Percentiles rank a stretch among this genome's conserved stretches.
Evolutionary conservation across 2,329 filamentous ascomycete species (phyloP).

Genomic region (Elsinoe perseae): DNA sequence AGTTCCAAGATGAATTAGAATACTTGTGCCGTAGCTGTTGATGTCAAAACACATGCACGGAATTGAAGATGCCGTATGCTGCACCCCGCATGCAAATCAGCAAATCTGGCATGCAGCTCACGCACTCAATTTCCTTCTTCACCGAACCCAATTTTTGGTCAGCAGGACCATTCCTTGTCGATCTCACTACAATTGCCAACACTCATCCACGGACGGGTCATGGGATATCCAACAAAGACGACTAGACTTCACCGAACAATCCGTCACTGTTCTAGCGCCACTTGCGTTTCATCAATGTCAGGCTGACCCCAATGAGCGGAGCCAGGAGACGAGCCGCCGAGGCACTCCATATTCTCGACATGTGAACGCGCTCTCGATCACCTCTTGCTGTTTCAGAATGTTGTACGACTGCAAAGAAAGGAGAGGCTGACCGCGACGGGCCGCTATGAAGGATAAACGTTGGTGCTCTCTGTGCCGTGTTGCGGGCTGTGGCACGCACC

Average conservation of each 20-base stretch:
- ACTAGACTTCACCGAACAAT: background rate
- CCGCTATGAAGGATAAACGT: background rate
- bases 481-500: background rate
- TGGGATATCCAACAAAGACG: background rate
- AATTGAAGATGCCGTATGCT: background rate
- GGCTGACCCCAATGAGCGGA: background rate
- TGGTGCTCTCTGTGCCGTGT: background rate
- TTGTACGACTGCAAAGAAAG: background rate
- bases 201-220: background rate
- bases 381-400: conserved; percentile 1
- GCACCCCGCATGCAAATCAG: background rate
- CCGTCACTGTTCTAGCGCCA: background rate
- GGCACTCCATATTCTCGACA: background rate
- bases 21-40: background rate
- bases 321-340: background rate
- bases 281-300: background rate
- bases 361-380: background rate
- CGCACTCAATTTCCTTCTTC: background rate
- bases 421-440: background rate
- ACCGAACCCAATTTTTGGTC: background rate
- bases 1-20: too few species aligned
- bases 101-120: background rate
- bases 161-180: background rate
- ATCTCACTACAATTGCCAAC: background rate
- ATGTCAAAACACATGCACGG: background rate